A percentile compares a stretch with the other conserved stretches of the same genome.
Conservation (phyloP, 164 flowering plant species). For the Magnolia kwangsiensis region DNA sequence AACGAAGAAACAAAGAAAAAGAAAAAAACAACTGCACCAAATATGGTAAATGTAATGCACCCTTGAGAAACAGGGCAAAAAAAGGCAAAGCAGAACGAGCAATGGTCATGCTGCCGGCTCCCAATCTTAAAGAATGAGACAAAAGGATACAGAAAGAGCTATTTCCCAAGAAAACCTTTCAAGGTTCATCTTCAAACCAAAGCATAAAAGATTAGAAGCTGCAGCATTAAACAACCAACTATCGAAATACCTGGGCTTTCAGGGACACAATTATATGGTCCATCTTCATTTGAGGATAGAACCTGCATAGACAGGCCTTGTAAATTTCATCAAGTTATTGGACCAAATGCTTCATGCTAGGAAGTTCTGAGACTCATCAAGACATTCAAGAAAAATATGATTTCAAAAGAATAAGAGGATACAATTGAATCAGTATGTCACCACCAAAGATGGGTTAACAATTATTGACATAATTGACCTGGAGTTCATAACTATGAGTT, state of each 20-base stretch:
- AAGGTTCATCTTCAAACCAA: background rate
- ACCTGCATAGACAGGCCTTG: conserved; percentile 37
- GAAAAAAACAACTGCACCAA: too few species aligned
- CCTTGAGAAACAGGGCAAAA: background rate
- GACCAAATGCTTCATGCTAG: background rate
- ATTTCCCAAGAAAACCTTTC: background rate
- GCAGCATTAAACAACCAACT: background rate
- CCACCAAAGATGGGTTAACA: too few species aligned
- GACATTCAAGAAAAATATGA: too few species aligned
- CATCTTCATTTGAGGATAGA: conserved; percentile 59
- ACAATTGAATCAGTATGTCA: too few species aligned
- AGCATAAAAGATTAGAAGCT: background rate
- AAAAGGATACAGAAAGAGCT: background rate
- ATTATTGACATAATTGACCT: too few species aligned
- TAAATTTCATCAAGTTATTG: background rate
- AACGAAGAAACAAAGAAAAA: background rate
- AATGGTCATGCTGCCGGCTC: background rate
- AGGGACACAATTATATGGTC: conserved; percentile 52
- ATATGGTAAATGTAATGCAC: background rate
- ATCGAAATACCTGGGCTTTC: conserved; percentile 55
- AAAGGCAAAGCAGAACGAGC: background rate
- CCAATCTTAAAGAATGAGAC: background rate
- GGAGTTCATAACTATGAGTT: too few species aligned
- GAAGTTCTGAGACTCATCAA: background rate
- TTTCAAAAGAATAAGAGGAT: too few species aligned